Conservation (phyloP, 495 filamentous ascomycete species). For the Penicillium verhagenii region DNA sequence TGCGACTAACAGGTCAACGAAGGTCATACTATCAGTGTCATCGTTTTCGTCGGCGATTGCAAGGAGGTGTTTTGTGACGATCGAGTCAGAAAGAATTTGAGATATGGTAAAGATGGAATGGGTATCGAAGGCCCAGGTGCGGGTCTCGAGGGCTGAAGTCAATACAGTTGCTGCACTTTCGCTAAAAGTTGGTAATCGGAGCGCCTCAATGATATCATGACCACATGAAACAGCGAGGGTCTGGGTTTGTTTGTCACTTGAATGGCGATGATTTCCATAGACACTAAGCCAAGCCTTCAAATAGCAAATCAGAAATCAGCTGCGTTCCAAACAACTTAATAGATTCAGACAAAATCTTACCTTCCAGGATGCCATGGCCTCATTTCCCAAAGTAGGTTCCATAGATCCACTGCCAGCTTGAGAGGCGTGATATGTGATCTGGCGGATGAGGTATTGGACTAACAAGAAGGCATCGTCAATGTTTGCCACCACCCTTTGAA, state of each 20-base stretch:
- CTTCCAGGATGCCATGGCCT: conserved; percentile 39
- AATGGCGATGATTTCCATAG: conserved; percentile 15
- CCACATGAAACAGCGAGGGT: conserved; percentile 31
- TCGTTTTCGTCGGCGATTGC: conserved; percentile 58
- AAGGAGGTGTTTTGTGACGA: conserved; percentile 35
- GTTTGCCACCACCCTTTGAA: conserved; percentile 28
- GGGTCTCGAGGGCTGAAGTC: conserved; percentile 24
- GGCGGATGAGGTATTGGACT: conserved; percentile 36
- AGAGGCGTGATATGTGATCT: conserved; percentile 30
- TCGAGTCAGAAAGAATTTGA: conserved; percentile 33
- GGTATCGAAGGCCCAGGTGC: conserved; percentile 20
- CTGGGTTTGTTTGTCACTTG: conserved; percentile 18
- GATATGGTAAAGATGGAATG: conserved; percentile 23
- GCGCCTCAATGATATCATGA: conserved; percentile 33
- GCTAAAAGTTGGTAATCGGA: conserved; percentile 17
- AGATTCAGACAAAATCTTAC: conserved; percentile 20
- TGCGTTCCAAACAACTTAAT: neutral
- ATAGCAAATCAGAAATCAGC: neutral
- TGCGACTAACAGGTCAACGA: conserved; percentile 66
- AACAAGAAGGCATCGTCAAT: conserved; percentile 38
- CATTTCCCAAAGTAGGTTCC: conserved; percentile 24
- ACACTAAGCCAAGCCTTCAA: conserved; percentile 20
- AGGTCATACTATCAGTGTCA: conserved; percentile 63
- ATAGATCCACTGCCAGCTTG: conserved; percentile 19
- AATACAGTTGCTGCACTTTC: conserved; percentile 24